Base-by-base conservation (phyloP, 495 filamentous ascomycete genomes). In the Cairneyella variabilis region DNA sequence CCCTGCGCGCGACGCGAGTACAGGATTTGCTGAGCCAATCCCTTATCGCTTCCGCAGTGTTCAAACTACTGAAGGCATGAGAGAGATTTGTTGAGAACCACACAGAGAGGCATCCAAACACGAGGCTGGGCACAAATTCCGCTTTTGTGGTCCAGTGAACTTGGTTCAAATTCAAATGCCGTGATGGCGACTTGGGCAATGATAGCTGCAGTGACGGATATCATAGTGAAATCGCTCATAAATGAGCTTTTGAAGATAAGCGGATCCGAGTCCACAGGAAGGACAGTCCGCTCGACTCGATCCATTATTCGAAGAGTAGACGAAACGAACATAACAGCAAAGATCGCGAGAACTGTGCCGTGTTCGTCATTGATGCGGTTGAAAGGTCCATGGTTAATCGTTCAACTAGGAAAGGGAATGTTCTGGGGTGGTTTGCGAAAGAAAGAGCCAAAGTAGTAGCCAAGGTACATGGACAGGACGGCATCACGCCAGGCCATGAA, bases 11-110 rank as follows among this genome's bases (percentile, higher is more conserved):
- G 14, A 34, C n/a, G n/a, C n/a, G n/a, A n/a, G n/a, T n/a, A n/a
- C n/a, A n/a, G n/a, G n/a, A n/a, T n/a, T n/a, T n/a, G n/a, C n/a
- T n/a, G n/a, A n/a, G n/a, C n/a, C n/a, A n/a, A n/a, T n/a, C n/a
- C n/a, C n/a, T n/a, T n/a, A n/a, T n/a, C n/a, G n/a, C n/a, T n/a
- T n/a, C n/a, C n/a, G n/a, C n/a, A n/a, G n/a, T n/a, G n/a, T n/a
- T 38, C 36, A 8, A 2, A 38, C 18, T 17, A 1, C 22, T 43
- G 7, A 83, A 82, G 8, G 84, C 80, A 43, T 88, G 70, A 21
- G 84, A 69, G 28, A 79, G 14, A 10, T 21, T 17, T 1, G 18
- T 7, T 34, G 30, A 34, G 30, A 34, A 14, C 30, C 30, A 34
- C 7, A 34, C 30, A 7, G 30, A 34, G 30, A 34, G 7, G 30